Base-by-base conservation (phyloP, 805 yeast genomes). In the Starmerella apis region DNA sequence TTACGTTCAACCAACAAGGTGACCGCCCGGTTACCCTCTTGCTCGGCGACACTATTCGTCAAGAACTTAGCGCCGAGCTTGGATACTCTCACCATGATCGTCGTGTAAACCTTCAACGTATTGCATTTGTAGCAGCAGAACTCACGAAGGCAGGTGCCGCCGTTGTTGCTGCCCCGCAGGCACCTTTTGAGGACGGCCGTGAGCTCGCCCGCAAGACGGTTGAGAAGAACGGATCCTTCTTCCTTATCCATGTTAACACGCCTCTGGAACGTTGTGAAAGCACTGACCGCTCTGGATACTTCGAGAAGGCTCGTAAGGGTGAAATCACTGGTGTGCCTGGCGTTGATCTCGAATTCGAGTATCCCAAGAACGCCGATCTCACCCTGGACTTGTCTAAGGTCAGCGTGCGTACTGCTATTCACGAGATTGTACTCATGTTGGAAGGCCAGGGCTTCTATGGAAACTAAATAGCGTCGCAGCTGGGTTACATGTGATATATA, bases 121-220 rank as follows among this genome's bases (percentile, higher is more conserved):
- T 79, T 54, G 76, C 83, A 4, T 80, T 77, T 59, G 78, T 84
- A 51, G 76, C 84, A 42, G 74, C 80, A 51, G 90, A 87, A 68
- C 72, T 86, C 58, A 82, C 83, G 38, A 79, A 85, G 64, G 78
- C 96, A n/a, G 96, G 96, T 50, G 72, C 95, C 9, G 97, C 95
- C 59, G 90, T 90, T 37, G 83, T 88, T 56, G 75, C 83, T 45
- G 77, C 81, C 14, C 75, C 79, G 47, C 65, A 70, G 50, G 75
- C 79, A 25, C 70, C 74, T 10, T 68, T 70, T 31, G 67, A 68
- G 36, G 66, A 65, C 39, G 71, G 73, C 52, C 67, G 77, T 37
- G 61, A 65, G n/a, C 52, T 55, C 14, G 74, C 76, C 27, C 70
- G 71, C 52, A 68, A 68, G 50, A 61, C 66, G 23, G 68, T 75